Evolutionary conservation across 306 rosid genomes (phyloP), one percentile per base, ranked within the genome.

Genomic region (Canavalia ensiformis): DNA sequence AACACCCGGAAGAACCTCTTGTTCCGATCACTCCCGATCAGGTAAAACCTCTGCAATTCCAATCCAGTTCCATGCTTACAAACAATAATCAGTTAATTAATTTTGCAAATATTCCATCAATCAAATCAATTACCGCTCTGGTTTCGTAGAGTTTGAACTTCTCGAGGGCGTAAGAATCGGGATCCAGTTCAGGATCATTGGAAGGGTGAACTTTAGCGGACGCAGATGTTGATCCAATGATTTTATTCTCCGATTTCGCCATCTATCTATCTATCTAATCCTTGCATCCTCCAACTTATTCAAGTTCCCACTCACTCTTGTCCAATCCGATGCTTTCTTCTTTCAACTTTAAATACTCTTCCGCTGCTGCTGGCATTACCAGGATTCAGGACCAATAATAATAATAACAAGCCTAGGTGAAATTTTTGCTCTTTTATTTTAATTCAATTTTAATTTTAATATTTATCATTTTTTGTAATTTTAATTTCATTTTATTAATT

Each of bases 111-210:
- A 8, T 5, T 45, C 7, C 7, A 45, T 45, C 49, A 45, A 10
- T 11, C 8, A 46, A 52, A n/a, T 74, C 33, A 75, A 49, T 6
- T 68, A 93, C 97, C 90, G 94, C 93, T 86, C 93, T 84, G 68
- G 99, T 95, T 84, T 95, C 98, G 81, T 91, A 93, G 37, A 95
- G 98, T 62, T 70, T 87, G 87, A 93, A 95, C 71, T 95, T 95
- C 87, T 95, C 97, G 30, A 90, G 93, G 37, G 97, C 91, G 83
- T 88, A 91, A 30, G 91, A 83, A 72, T 68, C 72, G n/a, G 91
- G 90, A 87, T 92, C 97, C 35, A 78, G 49, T 29, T 91, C 97
- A 7, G 90, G 89, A 56, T 94, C 91, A 70, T 59, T 84, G 63
- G 95, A 84, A 49, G 97, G 97, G 56, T 91, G 95, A 33, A 92